These are phyloP conservation scores for Microdochium nivale DNA, from an alignment of 2,329 filamentous ascomycete genomes.

Conservation along the genomic window DNA sequence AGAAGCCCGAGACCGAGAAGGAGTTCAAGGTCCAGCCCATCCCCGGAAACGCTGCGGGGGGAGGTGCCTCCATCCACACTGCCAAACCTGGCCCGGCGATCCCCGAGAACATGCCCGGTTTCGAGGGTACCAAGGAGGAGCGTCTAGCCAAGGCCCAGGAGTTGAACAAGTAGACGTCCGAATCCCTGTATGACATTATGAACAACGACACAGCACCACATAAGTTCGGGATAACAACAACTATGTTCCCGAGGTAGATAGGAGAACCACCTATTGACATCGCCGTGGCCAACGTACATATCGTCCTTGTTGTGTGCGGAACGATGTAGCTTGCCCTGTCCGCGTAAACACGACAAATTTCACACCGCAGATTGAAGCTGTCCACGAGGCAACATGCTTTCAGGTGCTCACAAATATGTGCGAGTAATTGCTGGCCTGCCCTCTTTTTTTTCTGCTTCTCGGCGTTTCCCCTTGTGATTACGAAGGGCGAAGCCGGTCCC, in stretches of 20 bases:
- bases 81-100: constrained; percentile 51
- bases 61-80: constrained; percentile 36
- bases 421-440: too few species aligned
- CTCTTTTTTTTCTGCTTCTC: too few species aligned
- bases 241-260: too few species aligned
- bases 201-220: background rate
- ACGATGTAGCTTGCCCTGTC: too few species aligned
- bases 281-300: background rate
- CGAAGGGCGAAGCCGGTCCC: too few species aligned
- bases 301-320: too few species aligned
- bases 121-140: constrained; percentile 61
- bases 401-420: too few species aligned
- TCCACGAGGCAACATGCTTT: too few species aligned
- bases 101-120: constrained; percentile 41
- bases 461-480: too few species aligned
- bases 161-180: constrained; percentile 46
- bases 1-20: constrained; percentile 16
- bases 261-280: too few species aligned
- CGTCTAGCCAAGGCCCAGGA: constrained; percentile 55
- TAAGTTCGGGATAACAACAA: background rate
- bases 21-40: constrained; percentile 28
- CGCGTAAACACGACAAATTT: too few species aligned
- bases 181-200: background rate
- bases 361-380: too few species aligned
- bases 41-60: constrained; percentile 24